phyloP scores from a whole-genome alignment of 164 flowering plant species.

The Platanus orientalis region DNA sequence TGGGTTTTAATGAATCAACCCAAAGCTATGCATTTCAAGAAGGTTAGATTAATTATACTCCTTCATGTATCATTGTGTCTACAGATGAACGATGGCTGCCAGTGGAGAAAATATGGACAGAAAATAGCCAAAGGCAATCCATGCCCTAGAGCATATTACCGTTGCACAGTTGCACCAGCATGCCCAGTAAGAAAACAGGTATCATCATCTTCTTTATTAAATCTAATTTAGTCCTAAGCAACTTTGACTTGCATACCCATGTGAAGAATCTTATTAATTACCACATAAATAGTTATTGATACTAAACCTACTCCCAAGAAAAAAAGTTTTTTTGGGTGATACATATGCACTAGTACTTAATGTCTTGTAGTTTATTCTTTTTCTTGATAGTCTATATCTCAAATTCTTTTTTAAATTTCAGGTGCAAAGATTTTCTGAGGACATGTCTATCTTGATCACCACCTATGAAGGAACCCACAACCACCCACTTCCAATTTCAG shows the following conservation, averaged over 20 bases:
- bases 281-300: too few species aligned
- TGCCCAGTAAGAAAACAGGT: slow-evolving; percentile 98
- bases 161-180: slow-evolving; percentile 84
- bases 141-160: slow-evolving; percentile 93
- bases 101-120: slow-evolving; percentile 98
- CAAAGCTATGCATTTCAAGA: neutral
- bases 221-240: too few species aligned
- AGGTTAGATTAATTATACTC: neutral
- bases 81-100: slow-evolving; percentile 97
- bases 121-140: slow-evolving; percentile 96
- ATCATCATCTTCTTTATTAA: too few species aligned
- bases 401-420: slow-evolving; percentile 20
- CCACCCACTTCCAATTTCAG: slow-evolving; percentile 77
- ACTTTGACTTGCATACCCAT: too few species aligned
- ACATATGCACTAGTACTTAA: too few species aligned
- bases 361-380: neutral
- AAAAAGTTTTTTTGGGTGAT: too few species aligned
- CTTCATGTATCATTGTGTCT: slow-evolving; percentile 3
- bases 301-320: too few species aligned
- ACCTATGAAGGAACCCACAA: slow-evolving; percentile 96
- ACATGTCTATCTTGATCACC: slow-evolving; percentile 81
- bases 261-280: too few species aligned
- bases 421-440: slow-evolving; percentile 95
- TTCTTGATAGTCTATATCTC: neutral
- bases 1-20: too few species aligned